These are phyloP conservation scores for Cochlearia excelsa DNA, from an alignment of 345 rosid species.

Conservation along the genomic window DNA sequence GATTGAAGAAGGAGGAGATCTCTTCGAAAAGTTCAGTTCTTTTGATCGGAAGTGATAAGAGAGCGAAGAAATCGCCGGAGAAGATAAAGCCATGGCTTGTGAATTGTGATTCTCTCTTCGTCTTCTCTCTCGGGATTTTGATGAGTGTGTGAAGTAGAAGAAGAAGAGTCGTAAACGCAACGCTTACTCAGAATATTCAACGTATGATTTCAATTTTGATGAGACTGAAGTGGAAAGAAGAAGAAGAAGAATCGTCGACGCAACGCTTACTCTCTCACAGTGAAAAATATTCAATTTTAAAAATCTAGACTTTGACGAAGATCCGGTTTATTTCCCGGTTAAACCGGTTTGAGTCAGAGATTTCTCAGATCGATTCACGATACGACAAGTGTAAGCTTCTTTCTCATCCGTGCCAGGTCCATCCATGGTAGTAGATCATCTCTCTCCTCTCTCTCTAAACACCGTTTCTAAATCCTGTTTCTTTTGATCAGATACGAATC, in stretches of 20 bases:
- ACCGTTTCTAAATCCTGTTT: conserved; percentile 3
- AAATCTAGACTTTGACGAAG: conserved; percentile 1
- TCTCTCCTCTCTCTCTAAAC: conserved; percentile 21
- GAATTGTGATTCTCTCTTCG: conserved; percentile 2
- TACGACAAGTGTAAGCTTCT: conserved; percentile 30
- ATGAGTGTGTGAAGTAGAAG: not conserved
- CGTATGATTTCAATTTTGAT: no score
- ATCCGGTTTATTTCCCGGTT: not conserved
- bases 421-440: conserved; percentile 25
- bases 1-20: not conserved
- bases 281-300: no score
- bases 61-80: conserved; percentile 7
- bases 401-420: conserved; percentile 27
- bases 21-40: conserved; percentile 9
- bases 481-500: conserved; percentile 27
- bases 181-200: not conserved
- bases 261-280: no score
- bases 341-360: conserved; percentile 10
- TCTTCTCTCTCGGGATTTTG: not conserved
- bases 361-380: not conserved
- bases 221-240: no score
- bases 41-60: conserved; percentile 4
- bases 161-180: conserved; percentile 20
- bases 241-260: no score
- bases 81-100: conserved; percentile 25